Conservation (phyloP, 2,329 filamentous ascomycete genomes). For the Pestalotiopsis sp. region DNA sequence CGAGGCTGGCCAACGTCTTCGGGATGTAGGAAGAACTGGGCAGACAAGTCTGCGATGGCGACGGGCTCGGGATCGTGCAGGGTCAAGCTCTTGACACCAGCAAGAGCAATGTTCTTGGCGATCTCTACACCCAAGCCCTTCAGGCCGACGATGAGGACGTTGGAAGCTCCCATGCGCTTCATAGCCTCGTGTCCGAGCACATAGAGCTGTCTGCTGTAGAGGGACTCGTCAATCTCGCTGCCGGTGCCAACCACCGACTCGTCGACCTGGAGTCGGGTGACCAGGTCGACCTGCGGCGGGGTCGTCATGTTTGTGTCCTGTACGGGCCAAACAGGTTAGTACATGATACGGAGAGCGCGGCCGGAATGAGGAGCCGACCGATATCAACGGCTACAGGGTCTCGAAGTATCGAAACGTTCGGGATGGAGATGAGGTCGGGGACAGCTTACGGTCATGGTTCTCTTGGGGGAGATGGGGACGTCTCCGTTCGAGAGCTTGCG, state of each 20-base stretch:
- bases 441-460: constrained; percentile 62
- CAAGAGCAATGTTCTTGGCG: constrained; percentile 97
- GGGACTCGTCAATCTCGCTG: constrained; percentile 70
- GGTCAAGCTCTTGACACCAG: constrained; percentile 95
- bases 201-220: constrained; percentile 76
- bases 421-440: background rate
- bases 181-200: constrained; percentile 80
- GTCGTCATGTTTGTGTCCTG: constrained; percentile 52
- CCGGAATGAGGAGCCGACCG: background rate
- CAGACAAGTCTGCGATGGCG: constrained; percentile 85
- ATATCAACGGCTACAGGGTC: background rate
- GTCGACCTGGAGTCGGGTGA: constrained; percentile 68
- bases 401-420: background rate
- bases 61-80: constrained; percentile 88
- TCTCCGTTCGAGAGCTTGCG: constrained; percentile 67
- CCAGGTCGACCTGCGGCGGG: constrained; percentile 59
- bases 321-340: constrained; percentile 18
- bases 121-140: constrained; percentile 97
- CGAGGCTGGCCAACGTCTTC: constrained; percentile 91
- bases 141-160: constrained; percentile 88
- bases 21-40: constrained; percentile 92
- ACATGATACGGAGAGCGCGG: background rate
- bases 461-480: constrained; percentile 58
- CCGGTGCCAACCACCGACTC: constrained; percentile 53
- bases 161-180: constrained; percentile 98